A percentile compares a stretch with the other conserved stretches of the same genome.
Evolutionary conservation across 768 basidiomycete species (phyloP).

Genomic region (Russula earlei): DNA sequence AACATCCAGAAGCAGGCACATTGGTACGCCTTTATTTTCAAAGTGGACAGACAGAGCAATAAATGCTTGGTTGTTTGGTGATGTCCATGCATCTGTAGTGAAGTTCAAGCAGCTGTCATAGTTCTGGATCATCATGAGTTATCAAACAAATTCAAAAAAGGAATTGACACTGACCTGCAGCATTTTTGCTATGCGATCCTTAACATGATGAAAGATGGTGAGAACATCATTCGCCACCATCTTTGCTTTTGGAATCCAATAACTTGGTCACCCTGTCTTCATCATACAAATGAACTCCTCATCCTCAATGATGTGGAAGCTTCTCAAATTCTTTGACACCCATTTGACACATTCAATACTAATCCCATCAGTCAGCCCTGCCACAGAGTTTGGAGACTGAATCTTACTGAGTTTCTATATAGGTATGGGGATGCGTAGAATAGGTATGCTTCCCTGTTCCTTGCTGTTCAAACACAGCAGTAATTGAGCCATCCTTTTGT

Average conservation of each 20-base stretch:
- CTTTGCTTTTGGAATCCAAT: conserved; percentile 27
- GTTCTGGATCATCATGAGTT: conserved; percentile 8
- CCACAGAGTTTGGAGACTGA: no score
- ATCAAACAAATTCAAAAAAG: no score
- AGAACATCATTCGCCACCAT: conserved; percentile 29
- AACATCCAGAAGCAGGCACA: neutral
- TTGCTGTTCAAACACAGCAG: neutral
- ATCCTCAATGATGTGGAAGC: conserved; percentile 30
- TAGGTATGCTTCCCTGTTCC: no score
- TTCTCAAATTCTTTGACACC: conserved; percentile 28
- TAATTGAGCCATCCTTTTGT: neutral
- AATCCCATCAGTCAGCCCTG: no score
- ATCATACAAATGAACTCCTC: conserved; percentile 27
- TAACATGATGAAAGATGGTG: conserved; percentile 22
- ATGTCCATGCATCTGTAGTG: neutral
- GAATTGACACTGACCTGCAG: no score
- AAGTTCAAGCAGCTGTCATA: neutral
- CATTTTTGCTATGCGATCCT: conserved; percentile 25
- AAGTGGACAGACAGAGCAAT: neutral
- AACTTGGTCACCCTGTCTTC: conserved; percentile 28
- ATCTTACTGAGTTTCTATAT: no score
- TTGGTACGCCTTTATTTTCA: neutral
- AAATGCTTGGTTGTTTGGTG: neutral
- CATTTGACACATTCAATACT: conserved; percentile 27
- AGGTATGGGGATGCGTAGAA: no score